Evolutionary conservation across 2,329 filamentous ascomycete species (phyloP).

Genomic region (Fusarium pilosicola): DNA sequence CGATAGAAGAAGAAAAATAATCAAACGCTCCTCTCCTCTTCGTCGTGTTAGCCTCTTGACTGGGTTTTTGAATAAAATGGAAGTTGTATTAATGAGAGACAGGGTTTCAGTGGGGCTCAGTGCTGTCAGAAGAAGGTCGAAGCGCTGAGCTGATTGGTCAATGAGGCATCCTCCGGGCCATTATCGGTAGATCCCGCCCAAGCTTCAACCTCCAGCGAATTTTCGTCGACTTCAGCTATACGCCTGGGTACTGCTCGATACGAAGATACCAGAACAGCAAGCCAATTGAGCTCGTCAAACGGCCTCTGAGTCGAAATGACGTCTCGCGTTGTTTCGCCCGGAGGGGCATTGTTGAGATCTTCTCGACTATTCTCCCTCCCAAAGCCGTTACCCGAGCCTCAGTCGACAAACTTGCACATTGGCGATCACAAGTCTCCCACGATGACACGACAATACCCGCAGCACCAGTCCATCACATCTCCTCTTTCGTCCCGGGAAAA

Average conservation of each 20-base stretch:
- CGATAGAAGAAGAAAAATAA: not conserved
- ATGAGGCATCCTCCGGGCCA: conserved; percentile 44
- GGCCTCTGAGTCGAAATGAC: conserved; percentile 47
- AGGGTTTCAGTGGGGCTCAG: conserved; percentile 38
- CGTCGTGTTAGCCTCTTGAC: conserved; percentile 9
- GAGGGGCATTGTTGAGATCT: conserved; percentile 78
- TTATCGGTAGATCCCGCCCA: conserved; percentile 44
- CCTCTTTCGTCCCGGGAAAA: conserved; percentile 75
- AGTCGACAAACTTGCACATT: conserved; percentile 55
- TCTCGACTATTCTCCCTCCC: conserved; percentile 93
- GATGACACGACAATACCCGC: conserved; percentile 79
- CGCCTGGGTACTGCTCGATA: conserved; percentile 22
- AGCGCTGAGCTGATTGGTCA: conserved; percentile 26
- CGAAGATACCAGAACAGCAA: conserved; percentile 38
- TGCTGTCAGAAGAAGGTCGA: not conserved
- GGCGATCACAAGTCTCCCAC: conserved; percentile 51
- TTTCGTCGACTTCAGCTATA: conserved; percentile 42
- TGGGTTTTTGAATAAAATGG: conserved; percentile 18
- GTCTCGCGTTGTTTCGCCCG: conserved; percentile 62
- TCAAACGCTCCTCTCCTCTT: conserved; percentile 1
- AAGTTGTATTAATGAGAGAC: conserved; percentile 20
- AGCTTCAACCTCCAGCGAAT: conserved; percentile 44
- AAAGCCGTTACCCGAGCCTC: conserved; percentile 74
- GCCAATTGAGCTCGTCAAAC: conserved; percentile 46
- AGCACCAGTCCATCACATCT: conserved; percentile 82